A percentile compares a stretch with the other conserved stretches of the same genome.
These are phyloP conservation scores for Yamadazyma philogaea DNA, from an alignment of 805 yeast genomes.

Conservation along the genomic window DNA sequence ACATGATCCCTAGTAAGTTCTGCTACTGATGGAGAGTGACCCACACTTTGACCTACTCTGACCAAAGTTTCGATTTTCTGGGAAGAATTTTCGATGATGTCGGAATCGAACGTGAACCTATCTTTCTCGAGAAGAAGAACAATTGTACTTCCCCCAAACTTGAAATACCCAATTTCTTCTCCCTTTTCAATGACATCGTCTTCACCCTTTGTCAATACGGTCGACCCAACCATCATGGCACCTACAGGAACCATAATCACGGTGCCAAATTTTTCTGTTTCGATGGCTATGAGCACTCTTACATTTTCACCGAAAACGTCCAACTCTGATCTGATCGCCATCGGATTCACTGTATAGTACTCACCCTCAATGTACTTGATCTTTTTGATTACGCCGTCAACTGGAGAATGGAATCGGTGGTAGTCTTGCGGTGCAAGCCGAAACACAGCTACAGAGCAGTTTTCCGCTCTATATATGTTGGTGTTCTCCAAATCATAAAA, in stretches of 20 bases:
- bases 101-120: slow-evolving; percentile 63
- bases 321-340: slow-evolving; percentile 85
- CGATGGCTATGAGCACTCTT: slow-evolving; percentile 72
- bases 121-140: slow-evolving; percentile 58
- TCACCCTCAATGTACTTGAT: slow-evolving; percentile 78
- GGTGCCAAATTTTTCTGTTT: slow-evolving; percentile 72
- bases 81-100: slow-evolving; percentile 63
- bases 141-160: slow-evolving; percentile 93
- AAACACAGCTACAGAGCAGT: slow-evolving; percentile 72
- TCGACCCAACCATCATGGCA: slow-evolving; percentile 99
- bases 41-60: slow-evolving; percentile 88
- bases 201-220: slow-evolving; percentile 61
- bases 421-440: slow-evolving; percentile 96
- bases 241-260: slow-evolving; percentile 83
- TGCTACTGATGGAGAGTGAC: slow-evolving; percentile 54
- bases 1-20: slow-evolving; percentile 50
- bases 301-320: slow-evolving; percentile 94
- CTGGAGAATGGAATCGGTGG: slow-evolving; percentile 89
- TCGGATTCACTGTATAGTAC: slow-evolving; percentile 94
- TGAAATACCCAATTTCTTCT: slow-evolving; percentile 89
- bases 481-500: slow-evolving; percentile 41
- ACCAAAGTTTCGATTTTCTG: slow-evolving; percentile 78
- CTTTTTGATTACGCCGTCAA: slow-evolving; percentile 66
- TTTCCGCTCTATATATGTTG: slow-evolving; percentile 29
- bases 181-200: slow-evolving; percentile 62